Evolutionary conservation across 2,329 filamentous ascomycete genomes (phyloP), one percentile per base, ranked within the genome.

Genomic region (Cercospora sojina): DNA sequence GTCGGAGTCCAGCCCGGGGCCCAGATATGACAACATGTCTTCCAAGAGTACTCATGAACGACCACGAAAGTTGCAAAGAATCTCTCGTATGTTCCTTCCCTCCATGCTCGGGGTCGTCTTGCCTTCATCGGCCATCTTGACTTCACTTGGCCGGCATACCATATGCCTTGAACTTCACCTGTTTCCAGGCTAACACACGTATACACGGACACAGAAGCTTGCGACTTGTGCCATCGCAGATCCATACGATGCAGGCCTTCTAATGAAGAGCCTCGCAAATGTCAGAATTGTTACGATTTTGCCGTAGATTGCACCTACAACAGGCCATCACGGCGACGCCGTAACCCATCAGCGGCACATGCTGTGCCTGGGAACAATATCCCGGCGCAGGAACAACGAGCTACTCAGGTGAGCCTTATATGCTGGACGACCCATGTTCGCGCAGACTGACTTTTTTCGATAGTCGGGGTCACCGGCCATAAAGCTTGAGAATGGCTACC

Each of bases 251-350:
- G 83, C 70, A 75, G 75, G 55, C 77, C 75, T 16, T 77, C 75
- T 64, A 72, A 72, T 6, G 77, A 79, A 55, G 75, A 79, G 70
- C 66, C 73, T 25, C 67, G 72, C 16, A 60, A 74, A 32, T 85
- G 83, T 72, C 81, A 84, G 73, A 85, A 83, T 60, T 84, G 83
- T 73, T 75, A 77, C 27, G 81, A 85, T 67, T 85, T 84, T 71
- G 80, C 78, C 58, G 79, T 83, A 56, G 72, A 76, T n/a, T 85
- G 83, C 72, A 84, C 81, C 13, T 84, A 81, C 71, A 76, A 81
- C 56, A 77, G 82, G 31, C 81, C 82, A 6, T 77, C 77, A 12
- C 80, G 81, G 62, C 77, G 80, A 10, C 67, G 72, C 16, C 68
- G 74, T 12, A 73, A 75, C 32, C 71, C 65, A 10, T 70, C 69